Evolutionary conservation across 441 rosid genomes (phyloP).

Genomic region (Sinapis alba): DNA sequence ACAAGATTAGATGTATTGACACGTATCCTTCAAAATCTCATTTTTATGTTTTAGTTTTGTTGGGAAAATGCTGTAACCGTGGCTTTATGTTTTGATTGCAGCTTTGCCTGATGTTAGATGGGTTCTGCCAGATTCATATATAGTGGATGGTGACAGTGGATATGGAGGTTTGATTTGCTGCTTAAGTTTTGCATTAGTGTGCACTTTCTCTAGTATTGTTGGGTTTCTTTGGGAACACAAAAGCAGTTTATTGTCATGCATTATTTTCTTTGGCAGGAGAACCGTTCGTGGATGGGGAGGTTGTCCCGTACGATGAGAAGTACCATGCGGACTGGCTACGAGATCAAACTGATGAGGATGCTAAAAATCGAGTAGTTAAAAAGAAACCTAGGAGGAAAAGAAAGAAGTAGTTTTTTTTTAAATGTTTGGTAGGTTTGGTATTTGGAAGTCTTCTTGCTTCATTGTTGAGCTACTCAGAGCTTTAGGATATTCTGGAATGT

Average conservation of each 20-base stretch:
- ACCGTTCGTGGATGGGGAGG: slow-evolving; percentile 45
- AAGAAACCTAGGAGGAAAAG: slow-evolving; percentile 37
- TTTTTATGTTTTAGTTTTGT: neutral
- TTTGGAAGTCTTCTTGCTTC: slow-evolving; percentile 4
- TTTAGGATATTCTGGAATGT: neutral
- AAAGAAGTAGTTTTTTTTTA: slow-evolving; percentile 20
- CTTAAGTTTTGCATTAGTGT: neutral
- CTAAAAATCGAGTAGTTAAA: neutral
- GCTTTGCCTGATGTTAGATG: slow-evolving; percentile 48
- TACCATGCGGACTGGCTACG: slow-evolving; percentile 46
- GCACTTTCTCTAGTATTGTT: neutral
- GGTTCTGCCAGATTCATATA: slow-evolving; percentile 48
- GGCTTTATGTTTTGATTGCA: slow-evolving; percentile 25
- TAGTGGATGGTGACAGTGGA: slow-evolving; percentile 31
- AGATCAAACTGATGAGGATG: slow-evolving; percentile 33
- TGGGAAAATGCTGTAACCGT: slow-evolving; percentile 13
- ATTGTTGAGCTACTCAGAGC: neutral
- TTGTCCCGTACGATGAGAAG: slow-evolving; percentile 45
- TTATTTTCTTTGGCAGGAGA: slow-evolving; percentile 39
- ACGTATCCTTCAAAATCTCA: neutral
- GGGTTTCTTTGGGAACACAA: neutral
- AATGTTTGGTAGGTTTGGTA: slow-evolving; percentile 13
- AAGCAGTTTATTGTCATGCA: neutral
- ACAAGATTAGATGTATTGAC: slow-evolving; percentile 41
- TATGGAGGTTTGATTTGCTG: slow-evolving; percentile 45